Base-by-base conservation (phyloP, 371 early-diverging fungal genomes). In the Catenaria anguillulae region DNA sequence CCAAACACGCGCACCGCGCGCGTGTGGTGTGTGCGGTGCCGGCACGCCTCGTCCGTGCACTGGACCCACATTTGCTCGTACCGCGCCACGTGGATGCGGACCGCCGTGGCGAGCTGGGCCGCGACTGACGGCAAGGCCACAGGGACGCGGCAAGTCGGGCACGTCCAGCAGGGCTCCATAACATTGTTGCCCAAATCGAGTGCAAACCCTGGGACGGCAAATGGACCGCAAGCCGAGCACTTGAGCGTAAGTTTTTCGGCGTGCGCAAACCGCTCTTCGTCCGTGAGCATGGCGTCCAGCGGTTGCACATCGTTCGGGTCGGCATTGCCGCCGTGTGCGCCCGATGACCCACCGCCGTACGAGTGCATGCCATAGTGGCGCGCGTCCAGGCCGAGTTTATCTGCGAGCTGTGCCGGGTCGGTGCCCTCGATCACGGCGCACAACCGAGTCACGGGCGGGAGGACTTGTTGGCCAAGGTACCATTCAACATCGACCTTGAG, bases 391-490 rank as follows among this genome's bases (percentile, higher is more conserved):
- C 95, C 97, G 19, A 98, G 78, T 64, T 85, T 88, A 48, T 86
- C 83, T 3, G 98, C 95, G 6, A 97, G 64, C 1, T 82, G 77
- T 6, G 79, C 76, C 34, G 79, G 73, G 65, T 90, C 87, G 0
- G 90, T 95, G 55, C 87, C 93, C 23, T 90, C 88, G 26, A 98
- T 89, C 12, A 88, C 90, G 40, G 82, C 86, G 36, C 91, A 87
- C 42, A 98, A 73, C 68, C 97, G 86, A 0, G 83, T 77, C n/a
- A 98, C 70, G 4, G 98, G 95, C 12, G 99, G 98, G 60, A 95
- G 85, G 0, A 99, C 83, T 72, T 99, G 99, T 62, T 90, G 89
- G 62, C 82, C 77, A 42, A 99, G 73, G 68, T 99, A 99, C 88
- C 97, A 99, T 42, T 96, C 92, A 66, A 77, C 79, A 71, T 99